Evolutionary conservation across 306 rosid genomes (phyloP).

Genomic region (Heteromeles arbutifolia): DNA sequence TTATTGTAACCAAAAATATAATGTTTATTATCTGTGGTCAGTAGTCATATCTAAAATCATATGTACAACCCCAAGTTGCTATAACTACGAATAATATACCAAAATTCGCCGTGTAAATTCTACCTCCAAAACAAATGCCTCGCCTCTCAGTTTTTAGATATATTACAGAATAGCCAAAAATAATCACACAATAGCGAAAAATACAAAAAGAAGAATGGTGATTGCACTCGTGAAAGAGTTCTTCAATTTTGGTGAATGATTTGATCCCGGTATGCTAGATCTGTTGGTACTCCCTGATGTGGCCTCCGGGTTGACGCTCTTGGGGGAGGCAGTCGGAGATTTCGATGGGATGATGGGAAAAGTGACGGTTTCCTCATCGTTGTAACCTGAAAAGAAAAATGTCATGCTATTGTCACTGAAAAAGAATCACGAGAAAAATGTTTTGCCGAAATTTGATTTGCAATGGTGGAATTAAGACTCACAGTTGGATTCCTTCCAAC

Average conservation of each 20-base stretch:
- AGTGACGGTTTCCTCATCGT: constrained; percentile 24
- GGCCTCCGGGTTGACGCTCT: constrained; percentile 40
- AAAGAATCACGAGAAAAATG: neutral
- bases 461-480: constrained; percentile 24
- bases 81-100: neutral
- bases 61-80: constrained; percentile 33
- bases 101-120: constrained; percentile 14
- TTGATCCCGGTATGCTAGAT: constrained; percentile 12
- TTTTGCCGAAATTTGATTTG: neutral
- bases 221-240: constrained; percentile 25
- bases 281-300: constrained; percentile 17
- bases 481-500: constrained; percentile 78
- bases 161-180: constrained; percentile 14
- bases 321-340: constrained; percentile 39
- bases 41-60: constrained; percentile 9
- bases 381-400: constrained; percentile 45
- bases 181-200: constrained; percentile 41
- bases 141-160: constrained; percentile 16
- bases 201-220: constrained; percentile 21
- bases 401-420: constrained; percentile 3
- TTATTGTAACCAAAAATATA: neutral
- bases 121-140: constrained; percentile 6
- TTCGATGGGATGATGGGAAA: constrained; percentile 26
- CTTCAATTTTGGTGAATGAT: constrained; percentile 31
- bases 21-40: constrained; percentile 11